phyloP scores from a whole-genome alignment of 202 grass and related monocot species.

The Brachypodium distachyon region DNA sequence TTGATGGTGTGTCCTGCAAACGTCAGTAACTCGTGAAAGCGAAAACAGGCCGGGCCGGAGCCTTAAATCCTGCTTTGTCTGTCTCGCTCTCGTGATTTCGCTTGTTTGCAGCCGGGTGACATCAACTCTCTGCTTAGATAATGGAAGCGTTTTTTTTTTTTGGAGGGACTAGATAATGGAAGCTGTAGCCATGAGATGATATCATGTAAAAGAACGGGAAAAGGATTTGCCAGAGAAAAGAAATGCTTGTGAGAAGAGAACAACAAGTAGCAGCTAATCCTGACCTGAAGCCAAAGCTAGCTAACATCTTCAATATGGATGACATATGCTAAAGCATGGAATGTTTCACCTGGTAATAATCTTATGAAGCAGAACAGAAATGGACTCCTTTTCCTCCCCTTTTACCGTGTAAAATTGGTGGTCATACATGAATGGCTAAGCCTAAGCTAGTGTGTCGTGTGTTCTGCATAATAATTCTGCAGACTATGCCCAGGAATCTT shows the following conservation, averaged over 20 bases:
- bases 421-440: constrained; percentile 20
- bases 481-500: not conserved
- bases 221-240: not conserved
- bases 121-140: not conserved
- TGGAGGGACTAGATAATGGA: not conserved
- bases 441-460: constrained; percentile 13
- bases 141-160: not conserved
- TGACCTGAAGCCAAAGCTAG: constrained; percentile 21
- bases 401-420: constrained; percentile 15
- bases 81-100: not conserved
- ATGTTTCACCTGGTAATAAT: constrained; percentile 7
- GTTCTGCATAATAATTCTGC: not conserved
- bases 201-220: not conserved
- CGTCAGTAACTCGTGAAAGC: not conserved
- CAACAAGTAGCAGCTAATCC: not conserved
- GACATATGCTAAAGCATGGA: not conserved
- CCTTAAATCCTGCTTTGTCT: not conserved
- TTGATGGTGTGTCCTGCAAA: not conserved
- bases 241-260: not conserved
- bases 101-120: not conserved
- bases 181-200: not conserved
- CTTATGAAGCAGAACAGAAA: not conserved
- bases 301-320: not conserved
- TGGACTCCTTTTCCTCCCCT: not conserved
- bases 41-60: not conserved